Evolutionary conservation across 768 basidiomycete genomes (phyloP).

Genomic region (Macrocybe gigantea): DNA sequence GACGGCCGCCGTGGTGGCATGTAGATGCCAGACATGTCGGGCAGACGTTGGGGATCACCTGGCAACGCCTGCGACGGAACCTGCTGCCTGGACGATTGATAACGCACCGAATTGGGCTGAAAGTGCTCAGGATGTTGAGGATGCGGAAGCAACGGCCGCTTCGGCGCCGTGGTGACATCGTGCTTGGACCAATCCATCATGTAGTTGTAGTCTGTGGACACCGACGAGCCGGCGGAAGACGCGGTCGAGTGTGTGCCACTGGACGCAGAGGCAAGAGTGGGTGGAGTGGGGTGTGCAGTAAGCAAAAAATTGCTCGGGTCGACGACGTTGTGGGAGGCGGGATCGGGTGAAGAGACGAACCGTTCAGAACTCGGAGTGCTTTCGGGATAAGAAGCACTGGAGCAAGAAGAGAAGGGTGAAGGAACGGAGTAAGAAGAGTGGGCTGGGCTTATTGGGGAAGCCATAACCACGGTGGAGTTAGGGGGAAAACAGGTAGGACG

Average conservation of each 20-base stretch:
- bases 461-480: constrained; percentile 11
- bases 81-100: constrained; percentile 8
- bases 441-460: constrained; percentile 27
- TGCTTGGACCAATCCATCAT: constrained; percentile 11
- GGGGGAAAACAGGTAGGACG: constrained; percentile 5
- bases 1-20: constrained; percentile 9
- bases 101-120: background rate
- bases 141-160: constrained; percentile 7
- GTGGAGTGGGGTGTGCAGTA: constrained; percentile 7
- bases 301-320: constrained; percentile 3
- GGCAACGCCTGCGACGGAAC: constrained; percentile 10
- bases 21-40: constrained; percentile 12
- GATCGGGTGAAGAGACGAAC: constrained; percentile 7
- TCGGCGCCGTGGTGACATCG: constrained; percentile 2
- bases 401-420: constrained; percentile 35
- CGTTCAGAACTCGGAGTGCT: constrained; percentile 34
- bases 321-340: constrained; percentile 2
- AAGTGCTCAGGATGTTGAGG: constrained; percentile 6
- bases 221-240: constrained; percentile 4
- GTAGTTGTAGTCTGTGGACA: constrained; percentile 10
- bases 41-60: constrained; percentile 12
- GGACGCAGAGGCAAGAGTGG: constrained; percentile 12
- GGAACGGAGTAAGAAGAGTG: constrained; percentile 29
- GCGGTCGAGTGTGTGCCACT: constrained; percentile 10
- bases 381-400: constrained; percentile 22